Percentiles rank a stretch among this genome's conserved stretches.
Conservation (phyloP, 1,284 basidiomycete species). For the Salmacisia buchloeana region DNA sequence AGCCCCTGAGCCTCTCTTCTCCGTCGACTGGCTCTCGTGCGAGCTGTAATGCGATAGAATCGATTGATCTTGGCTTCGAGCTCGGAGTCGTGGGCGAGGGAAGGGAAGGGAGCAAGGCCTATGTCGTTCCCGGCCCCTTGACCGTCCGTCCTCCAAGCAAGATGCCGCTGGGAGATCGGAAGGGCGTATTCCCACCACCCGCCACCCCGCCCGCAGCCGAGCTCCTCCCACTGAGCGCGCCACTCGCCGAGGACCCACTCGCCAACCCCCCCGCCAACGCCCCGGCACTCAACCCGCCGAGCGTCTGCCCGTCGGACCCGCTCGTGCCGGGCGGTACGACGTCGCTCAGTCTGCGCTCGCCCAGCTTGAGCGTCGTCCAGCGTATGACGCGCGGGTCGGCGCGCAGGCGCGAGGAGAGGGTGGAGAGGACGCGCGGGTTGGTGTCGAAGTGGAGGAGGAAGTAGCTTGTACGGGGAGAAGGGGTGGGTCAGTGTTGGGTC, state of each 20-base stretch:
- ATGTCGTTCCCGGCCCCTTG: not conserved
- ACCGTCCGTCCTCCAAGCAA: not conserved
- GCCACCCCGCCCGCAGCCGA: not conserved
- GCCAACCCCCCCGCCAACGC: too few species aligned
- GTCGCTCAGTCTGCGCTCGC: constrained; percentile 58
- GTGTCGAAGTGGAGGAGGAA: constrained; percentile 86
- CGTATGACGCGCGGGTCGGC: constrained; percentile 74
- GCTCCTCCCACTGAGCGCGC: too few species aligned
- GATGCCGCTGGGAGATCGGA: not conserved
- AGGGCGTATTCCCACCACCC: not conserved
- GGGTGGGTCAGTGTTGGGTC: not conserved
- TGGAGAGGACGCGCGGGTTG: constrained; percentile 64
- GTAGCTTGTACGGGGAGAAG: constrained; percentile 53
- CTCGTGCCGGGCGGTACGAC: constrained; percentile 28
- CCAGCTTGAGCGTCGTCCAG: constrained; percentile 74
- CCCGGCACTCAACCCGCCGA: too few species aligned
- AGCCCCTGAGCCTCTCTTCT: not conserved
- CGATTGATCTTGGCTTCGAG: not conserved
- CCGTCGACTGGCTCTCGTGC: not conserved
- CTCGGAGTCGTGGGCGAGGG: not conserved
- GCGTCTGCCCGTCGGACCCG: not conserved
- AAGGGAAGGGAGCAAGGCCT: not conserved
- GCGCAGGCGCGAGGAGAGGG: constrained; percentile 64
- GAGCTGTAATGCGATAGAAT: not conserved
- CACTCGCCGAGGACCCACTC: too few species aligned